A percentile compares a stretch with the other conserved stretches of the same genome.
These are phyloP conservation scores for Geotrichum phurueaensis DNA, from an alignment of 1,139 yeast genomes.

Conservation along the genomic window DNA sequence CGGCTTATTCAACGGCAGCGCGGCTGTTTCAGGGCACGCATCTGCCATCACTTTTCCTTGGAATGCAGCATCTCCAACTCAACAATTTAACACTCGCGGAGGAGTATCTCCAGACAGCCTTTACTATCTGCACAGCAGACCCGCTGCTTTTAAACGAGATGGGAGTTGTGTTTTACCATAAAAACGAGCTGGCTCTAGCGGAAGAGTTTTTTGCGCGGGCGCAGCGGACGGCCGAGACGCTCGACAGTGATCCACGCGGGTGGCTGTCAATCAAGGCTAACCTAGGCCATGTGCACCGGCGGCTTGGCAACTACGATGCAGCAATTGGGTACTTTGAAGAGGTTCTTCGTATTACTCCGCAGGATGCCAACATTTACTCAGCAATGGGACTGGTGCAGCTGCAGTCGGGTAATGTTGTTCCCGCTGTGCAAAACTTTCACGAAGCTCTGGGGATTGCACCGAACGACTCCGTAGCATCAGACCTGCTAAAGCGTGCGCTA, in stretches of 20 bases:
- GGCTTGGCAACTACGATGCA: constrained; percentile 53
- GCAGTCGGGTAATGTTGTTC: constrained; percentile 50
- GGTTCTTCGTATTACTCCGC: constrained; percentile 62
- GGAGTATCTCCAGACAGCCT: constrained; percentile 74
- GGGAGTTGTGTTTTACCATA: constrained; percentile 85
- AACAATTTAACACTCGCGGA: constrained; percentile 76
- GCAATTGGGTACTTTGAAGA: constrained; percentile 73
- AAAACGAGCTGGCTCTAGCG: constrained; percentile 60
- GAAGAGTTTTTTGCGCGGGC: constrained; percentile 71
- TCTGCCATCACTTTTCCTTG: constrained; percentile 80
- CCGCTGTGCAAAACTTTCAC: constrained; percentile 71
- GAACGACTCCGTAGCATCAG: constrained; percentile 78
- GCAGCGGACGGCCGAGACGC: constrained; percentile 56
- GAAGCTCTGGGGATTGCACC: constrained; percentile 76
- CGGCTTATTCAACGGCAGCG: constrained; percentile 95
- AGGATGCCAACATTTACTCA: constrained; percentile 69
- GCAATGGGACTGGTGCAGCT: constrained; percentile 81
- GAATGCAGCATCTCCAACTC: constrained; percentile 93
- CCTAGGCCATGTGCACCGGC: constrained; percentile 83
- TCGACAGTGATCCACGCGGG: constrained; percentile 74
- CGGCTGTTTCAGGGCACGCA: constrained; percentile 92
- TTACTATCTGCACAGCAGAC: constrained; percentile 72
- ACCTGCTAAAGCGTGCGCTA: constrained; percentile 71
- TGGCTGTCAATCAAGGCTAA: constrained; percentile 86
- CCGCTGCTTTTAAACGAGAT: constrained; percentile 85